A percentile compares a stretch with the other conserved stretches of the same genome.
Evolutionary conservation across 2,329 filamentous ascomycete genomes (phyloP).

Genomic region (Alternaria incomplexa): DNA sequence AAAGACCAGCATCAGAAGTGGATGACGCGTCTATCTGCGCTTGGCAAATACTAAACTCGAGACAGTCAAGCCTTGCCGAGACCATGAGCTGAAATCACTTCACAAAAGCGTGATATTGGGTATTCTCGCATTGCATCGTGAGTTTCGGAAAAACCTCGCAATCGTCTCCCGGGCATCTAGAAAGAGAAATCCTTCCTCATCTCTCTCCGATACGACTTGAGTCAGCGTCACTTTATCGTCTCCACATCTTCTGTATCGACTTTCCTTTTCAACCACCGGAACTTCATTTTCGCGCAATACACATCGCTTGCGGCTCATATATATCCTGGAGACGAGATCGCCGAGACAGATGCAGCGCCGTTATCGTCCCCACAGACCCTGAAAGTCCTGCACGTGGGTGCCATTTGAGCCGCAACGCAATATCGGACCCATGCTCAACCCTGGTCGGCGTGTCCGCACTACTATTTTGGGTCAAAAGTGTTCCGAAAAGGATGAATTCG

Average conservation of each 20-base stretch:
- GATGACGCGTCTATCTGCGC: neutral
- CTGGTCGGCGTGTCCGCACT: neutral
- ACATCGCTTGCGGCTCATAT: neutral
- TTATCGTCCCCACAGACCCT: neutral
- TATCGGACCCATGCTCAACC: neutral
- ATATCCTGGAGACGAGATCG: neutral
- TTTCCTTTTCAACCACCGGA: slow-evolving; percentile 1
- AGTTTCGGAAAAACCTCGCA: neutral
- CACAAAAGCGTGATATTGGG: neutral
- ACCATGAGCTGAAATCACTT: neutral
- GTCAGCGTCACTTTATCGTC: neutral
- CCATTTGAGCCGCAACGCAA: neutral
- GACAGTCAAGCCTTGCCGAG: neutral
- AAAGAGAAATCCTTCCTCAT: neutral
- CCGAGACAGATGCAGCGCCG: neutral
- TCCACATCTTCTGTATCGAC: neutral
- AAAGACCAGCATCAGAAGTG: neutral
- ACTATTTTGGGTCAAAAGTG: neutral
- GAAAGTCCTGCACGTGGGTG: neutral
- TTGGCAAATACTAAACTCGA: neutral
- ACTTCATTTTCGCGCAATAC: neutral
- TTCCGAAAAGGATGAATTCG: neutral
- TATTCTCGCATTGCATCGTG: neutral
- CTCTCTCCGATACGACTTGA: neutral
- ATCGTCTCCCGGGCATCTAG: neutral